phyloP scores from a whole-genome alignment of 768 basidiomycete species.

The Leucocoprinus birnbaumii region DNA sequence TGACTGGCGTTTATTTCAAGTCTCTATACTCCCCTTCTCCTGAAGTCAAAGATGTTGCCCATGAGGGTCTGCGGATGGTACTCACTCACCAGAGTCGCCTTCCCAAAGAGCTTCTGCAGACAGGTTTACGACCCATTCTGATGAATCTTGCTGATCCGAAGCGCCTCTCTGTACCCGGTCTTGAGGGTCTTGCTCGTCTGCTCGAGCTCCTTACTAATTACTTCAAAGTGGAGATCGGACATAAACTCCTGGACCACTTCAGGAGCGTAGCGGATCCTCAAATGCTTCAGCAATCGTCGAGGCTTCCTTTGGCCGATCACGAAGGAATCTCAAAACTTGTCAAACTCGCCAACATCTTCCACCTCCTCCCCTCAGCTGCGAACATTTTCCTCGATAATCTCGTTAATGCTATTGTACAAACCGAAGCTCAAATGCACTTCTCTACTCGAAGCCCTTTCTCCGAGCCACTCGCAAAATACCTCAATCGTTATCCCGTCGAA shows the following conservation, averaged over 20 bases:
- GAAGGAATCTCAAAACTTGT: conserved; percentile 92
- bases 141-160: conserved; percentile 98
- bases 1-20: conserved; percentile 97
- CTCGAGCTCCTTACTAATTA: conserved; percentile 95
- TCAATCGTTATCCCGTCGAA: conserved; percentile 86
- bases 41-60: conserved; percentile 94
- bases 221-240: conserved; percentile 99
- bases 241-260: conserved; percentile 96
- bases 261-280: conserved; percentile 87
- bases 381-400: conserved; percentile 88
- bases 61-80: conserved; percentile 88
- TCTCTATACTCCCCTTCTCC: conserved; percentile 89
- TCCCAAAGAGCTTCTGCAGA: conserved; percentile 93
- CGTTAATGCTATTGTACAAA: conserved; percentile 86
- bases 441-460: conserved; percentile 91
- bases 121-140: conserved; percentile 91
- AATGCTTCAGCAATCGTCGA: conserved; percentile 76
- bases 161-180: conserved; percentile 84
- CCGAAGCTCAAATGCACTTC: conserved; percentile 89
- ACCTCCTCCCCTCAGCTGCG: conserved; percentile 90
- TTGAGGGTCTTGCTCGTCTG: conserved; percentile 92
- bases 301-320: conserved; percentile 79
- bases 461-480: conserved; percentile 84
- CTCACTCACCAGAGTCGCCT: conserved; percentile 86
- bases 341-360: conserved; percentile 95